phyloP scores from a whole-genome alignment of 192 early-diverging fungal species.

The Coemansia sp. region DNA sequence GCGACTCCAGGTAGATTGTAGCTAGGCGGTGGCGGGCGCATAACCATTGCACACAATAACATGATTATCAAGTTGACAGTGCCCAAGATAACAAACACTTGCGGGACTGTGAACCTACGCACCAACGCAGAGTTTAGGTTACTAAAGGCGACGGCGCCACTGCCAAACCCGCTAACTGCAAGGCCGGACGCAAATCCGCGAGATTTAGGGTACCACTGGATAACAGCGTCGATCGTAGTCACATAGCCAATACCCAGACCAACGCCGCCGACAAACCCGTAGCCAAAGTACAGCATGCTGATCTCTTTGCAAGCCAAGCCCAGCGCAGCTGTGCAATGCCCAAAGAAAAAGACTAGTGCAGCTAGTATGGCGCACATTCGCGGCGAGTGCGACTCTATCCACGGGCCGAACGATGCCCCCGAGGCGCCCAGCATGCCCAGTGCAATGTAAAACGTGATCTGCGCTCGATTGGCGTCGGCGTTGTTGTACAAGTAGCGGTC shows the following conservation, averaged over 20 bases:
- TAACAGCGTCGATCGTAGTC: constrained; percentile 73
- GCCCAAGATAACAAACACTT: constrained; percentile 69
- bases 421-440: constrained; percentile 76
- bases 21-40: constrained; percentile 65
- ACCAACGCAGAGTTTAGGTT: constrained; percentile 65
- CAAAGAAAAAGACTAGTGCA: constrained; percentile 67
- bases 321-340: constrained; percentile 69
- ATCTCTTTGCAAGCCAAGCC: constrained; percentile 63
- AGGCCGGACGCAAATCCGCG: constrained; percentile 77
- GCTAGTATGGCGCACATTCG: constrained; percentile 68
- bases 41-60: constrained; percentile 63
- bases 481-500: constrained; percentile 62
- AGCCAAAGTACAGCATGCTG: constrained; percentile 70
- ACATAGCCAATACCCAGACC: constrained; percentile 79
- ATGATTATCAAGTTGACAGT: constrained; percentile 66
- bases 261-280: constrained; percentile 72
- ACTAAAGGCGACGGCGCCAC: constrained; percentile 71
- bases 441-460: constrained; percentile 77
- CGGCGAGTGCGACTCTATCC: constrained; percentile 79
- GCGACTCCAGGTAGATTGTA: constrained; percentile 64
- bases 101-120: constrained; percentile 60
- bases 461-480: constrained; percentile 56
- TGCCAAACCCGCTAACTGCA: constrained; percentile 80
- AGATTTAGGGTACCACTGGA: constrained; percentile 79
- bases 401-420: constrained; percentile 75